Percentiles rank a stretch among this genome's conserved stretches.
Conservation (phyloP, 495 filamentous ascomycete species). For the Venustampulla echinocandica region DNA sequence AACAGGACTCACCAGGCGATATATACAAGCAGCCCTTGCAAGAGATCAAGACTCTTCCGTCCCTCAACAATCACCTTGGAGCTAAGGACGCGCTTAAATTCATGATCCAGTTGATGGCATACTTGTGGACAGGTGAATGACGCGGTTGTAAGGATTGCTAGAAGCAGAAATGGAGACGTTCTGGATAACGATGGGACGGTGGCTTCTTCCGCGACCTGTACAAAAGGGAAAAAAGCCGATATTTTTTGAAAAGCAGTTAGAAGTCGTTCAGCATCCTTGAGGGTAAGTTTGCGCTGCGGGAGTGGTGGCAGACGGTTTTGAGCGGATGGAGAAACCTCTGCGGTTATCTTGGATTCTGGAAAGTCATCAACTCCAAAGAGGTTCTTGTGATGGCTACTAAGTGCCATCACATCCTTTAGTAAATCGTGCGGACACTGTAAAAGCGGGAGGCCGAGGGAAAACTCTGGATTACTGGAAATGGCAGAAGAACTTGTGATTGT, state of each 20-base stretch:
- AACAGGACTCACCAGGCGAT: slow-evolving; percentile 29
- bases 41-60: slow-evolving; percentile 30
- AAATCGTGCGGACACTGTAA: slow-evolving; percentile 9
- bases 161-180: slow-evolving; percentile 30
- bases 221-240: slow-evolving; percentile 32
- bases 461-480: slow-evolving; percentile 5
- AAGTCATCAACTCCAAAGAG: slow-evolving; percentile 11
- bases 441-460: slow-evolving; percentile 18
- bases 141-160: slow-evolving; percentile 26
- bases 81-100: slow-evolving; percentile 25
- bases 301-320: background rate
- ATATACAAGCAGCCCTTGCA: slow-evolving; percentile 35
- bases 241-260: slow-evolving; percentile 15
- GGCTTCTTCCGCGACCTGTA: slow-evolving; percentile 23
- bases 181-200: slow-evolving; percentile 25
- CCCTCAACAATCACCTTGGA: slow-evolving; percentile 27
- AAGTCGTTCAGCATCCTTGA: slow-evolving; percentile 15
- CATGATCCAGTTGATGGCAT: slow-evolving; percentile 19
- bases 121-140: slow-evolving; percentile 20
- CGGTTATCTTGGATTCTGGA: background rate
- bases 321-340: no score
- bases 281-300: slow-evolving; percentile 6
- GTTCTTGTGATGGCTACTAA: slow-evolving; percentile 13
- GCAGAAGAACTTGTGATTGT: background rate
- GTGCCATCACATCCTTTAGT: background rate